Evolutionary conservation across 495 filamentous ascomycete genomes (phyloP).

Genomic region (Penicillium atrosanguineum): DNA sequence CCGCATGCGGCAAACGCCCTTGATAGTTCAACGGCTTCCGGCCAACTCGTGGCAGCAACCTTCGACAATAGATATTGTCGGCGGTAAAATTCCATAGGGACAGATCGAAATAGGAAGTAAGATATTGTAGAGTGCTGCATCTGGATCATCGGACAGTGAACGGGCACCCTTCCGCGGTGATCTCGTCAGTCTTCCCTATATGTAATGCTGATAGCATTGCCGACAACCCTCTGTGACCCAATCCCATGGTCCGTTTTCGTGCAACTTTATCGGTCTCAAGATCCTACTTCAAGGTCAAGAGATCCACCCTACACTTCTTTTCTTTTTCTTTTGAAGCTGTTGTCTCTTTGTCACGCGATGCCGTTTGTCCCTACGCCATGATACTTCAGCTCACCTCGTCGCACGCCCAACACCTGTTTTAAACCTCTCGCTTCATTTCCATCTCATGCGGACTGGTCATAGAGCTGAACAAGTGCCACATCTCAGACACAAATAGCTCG

Average conservation of each 20-base stretch:
- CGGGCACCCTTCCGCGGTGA: slow-evolving; percentile 11
- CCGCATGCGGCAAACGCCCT: slow-evolving; percentile 29
- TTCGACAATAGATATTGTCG: slow-evolving; percentile 15
- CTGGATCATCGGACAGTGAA: slow-evolving; percentile 25
- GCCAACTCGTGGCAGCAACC: slow-evolving; percentile 9
- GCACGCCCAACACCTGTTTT: slow-evolving; percentile 1
- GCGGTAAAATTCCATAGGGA: slow-evolving; percentile 2
- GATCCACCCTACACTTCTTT: slow-evolving; percentile 18
- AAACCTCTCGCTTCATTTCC: neutral
- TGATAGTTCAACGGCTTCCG: slow-evolving; percentile 18
- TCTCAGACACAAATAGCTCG: slow-evolving; percentile 11
- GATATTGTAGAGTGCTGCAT: slow-evolving; percentile 13
- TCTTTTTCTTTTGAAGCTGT: slow-evolving; percentile 6
- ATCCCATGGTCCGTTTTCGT: slow-evolving; percentile 46
- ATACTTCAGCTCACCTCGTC: slow-evolving; percentile 8
- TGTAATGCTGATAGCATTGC: slow-evolving; percentile 39
- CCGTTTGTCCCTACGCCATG: slow-evolving; percentile 14
- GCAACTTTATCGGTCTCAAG: slow-evolving; percentile 21
- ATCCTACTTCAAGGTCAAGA: slow-evolving; percentile 36
- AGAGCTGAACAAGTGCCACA: slow-evolving; percentile 6
- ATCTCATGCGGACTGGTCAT: slow-evolving; percentile 15
- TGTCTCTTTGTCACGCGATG: slow-evolving; percentile 23
- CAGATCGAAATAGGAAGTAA: neutral
- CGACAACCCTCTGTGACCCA: slow-evolving; percentile 26
- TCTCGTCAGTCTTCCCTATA: slow-evolving; percentile 16